Percentiles rank a stretch among this genome's conserved stretches.
Evolutionary conservation across 1,284 basidiomycete genomes (phyloP).

Genomic region (Melanopsichium pennsylvanicum): DNA sequence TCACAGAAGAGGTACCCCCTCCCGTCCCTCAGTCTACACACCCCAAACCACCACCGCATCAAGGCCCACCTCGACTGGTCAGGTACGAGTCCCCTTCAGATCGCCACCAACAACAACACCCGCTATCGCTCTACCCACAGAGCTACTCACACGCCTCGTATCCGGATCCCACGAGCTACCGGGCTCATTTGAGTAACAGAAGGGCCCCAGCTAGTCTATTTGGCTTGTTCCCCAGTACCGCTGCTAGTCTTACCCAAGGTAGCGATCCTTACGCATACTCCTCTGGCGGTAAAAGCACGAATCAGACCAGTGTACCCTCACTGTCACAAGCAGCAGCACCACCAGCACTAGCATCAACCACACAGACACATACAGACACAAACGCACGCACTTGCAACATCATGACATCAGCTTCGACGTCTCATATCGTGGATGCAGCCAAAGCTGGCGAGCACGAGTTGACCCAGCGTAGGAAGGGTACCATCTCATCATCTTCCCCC

Average conservation of each 20-base stretch:
- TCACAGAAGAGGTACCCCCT: slow-evolving; percentile 17
- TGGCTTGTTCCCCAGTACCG: slow-evolving; percentile 37
- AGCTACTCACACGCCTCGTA: slow-evolving; percentile 42
- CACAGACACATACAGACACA: neutral
- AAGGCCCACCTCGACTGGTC: slow-evolving; percentile 42
- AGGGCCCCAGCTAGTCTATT: slow-evolving; percentile 45
- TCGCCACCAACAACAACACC: neutral
- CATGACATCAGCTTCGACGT: slow-evolving; percentile 14
- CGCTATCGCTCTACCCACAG: slow-evolving; percentile 26
- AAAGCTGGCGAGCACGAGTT: slow-evolving; percentile 21
- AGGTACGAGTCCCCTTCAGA: slow-evolving; percentile 39
- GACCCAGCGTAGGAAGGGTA: slow-evolving; percentile 16
- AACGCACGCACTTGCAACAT: too few species aligned
- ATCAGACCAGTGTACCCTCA: slow-evolving; percentile 7
- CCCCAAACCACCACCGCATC: slow-evolving; percentile 31
- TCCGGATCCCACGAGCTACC: slow-evolving; percentile 27
- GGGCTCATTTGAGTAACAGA: slow-evolving; percentile 35
- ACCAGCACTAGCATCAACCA: neutral
- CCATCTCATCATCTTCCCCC: neutral
- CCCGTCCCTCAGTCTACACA: too few species aligned
- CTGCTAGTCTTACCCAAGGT: slow-evolving; percentile 16
- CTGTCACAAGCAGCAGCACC: neutral
- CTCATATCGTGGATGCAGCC: slow-evolving; percentile 19
- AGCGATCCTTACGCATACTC: slow-evolving; percentile 28
- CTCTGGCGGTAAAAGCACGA: neutral